Conservation (phyloP, 352 stramenopile genomes). For the Phytopythium cucurbitacearum region DNA sequence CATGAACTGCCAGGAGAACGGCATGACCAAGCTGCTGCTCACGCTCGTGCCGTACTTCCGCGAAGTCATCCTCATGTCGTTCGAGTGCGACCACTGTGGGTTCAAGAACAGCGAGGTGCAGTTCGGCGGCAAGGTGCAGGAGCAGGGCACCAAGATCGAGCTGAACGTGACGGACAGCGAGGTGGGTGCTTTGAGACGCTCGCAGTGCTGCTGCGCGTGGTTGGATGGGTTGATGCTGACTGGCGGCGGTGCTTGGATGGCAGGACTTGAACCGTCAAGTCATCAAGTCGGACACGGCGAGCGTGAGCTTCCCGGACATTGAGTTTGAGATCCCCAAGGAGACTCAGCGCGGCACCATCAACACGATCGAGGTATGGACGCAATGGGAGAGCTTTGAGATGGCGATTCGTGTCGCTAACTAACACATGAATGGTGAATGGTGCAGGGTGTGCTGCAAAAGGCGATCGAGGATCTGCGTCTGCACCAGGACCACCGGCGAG, state of each 20-base stretch:
- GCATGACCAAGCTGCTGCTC: constrained; percentile 86
- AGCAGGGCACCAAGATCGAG: constrained; percentile 54
- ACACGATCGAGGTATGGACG: constrained; percentile 73
- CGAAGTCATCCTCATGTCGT: constrained; percentile 93
- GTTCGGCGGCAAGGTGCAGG: constrained; percentile 67
- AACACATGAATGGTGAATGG: neutral
- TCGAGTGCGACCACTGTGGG: constrained; percentile 87
- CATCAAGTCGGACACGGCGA: constrained; percentile 87
- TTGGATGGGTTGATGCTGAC: too few species aligned
- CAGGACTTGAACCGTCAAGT: constrained; percentile 88
- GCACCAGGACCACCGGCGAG: constrained; percentile 78
- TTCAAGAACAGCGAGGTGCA: constrained; percentile 79
- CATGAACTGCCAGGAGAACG: constrained; percentile 87
- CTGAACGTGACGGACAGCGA: constrained; percentile 34
- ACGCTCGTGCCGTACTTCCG: constrained; percentile 94
- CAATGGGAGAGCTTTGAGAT: neutral
- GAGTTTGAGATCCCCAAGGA: constrained; percentile 90
- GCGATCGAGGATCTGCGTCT: constrained; percentile 68
- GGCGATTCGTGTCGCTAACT: constrained; percentile 17
- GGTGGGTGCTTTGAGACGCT: constrained; percentile 11
- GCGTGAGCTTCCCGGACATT: constrained; percentile 67
- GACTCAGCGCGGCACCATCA: constrained; percentile 84
- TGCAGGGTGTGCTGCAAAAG: constrained; percentile 40
- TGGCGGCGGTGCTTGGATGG: neutral
- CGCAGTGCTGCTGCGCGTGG: constrained; percentile 1